These are phyloP conservation scores for Cardiospermum halicacabum DNA, from an alignment of 345 rosid species.

Conservation along the genomic window DNA sequence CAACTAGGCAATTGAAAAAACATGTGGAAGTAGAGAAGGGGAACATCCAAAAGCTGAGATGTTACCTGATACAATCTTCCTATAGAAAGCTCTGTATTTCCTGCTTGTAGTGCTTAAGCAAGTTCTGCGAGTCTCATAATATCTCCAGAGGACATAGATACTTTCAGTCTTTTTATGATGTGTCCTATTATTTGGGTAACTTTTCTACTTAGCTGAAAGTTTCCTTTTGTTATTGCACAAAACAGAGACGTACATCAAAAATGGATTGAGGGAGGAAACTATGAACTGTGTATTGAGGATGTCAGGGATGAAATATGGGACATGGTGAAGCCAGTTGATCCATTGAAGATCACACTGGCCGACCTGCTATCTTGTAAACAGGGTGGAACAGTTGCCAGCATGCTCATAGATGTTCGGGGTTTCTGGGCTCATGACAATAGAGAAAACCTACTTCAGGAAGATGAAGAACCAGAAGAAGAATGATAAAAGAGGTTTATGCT, in stretches of 20 bases:
- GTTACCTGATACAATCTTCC: conserved; percentile 98
- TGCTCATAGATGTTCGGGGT: conserved; percentile 95
- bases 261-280: conserved; percentile 99
- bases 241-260: conserved; percentile 97
- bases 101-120: conserved; percentile 69
- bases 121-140: conserved; percentile 67
- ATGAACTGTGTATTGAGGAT: conserved; percentile 91
- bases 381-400: conserved; percentile 97
- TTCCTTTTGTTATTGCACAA: conserved; percentile 3
- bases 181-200: neutral
- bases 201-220: neutral
- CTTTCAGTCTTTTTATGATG: neutral
- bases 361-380: conserved; percentile 91
- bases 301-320: conserved; percentile 99
- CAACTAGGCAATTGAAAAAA: neutral
- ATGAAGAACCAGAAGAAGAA: conserved; percentile 89
- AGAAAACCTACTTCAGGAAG: conserved; percentile 98
- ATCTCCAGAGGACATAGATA: conserved; percentile 46
- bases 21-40: conserved; percentile 91
- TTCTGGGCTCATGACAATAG: conserved; percentile 99
- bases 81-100: conserved; percentile 68
- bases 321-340: conserved; percentile 96
- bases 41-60: conserved; percentile 70
- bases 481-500: conserved; percentile 9
- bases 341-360: conserved; percentile 55